phyloP scores from a whole-genome alignment of 371 early-diverging fungal genomes.

The Mortierella sp. region DNA sequence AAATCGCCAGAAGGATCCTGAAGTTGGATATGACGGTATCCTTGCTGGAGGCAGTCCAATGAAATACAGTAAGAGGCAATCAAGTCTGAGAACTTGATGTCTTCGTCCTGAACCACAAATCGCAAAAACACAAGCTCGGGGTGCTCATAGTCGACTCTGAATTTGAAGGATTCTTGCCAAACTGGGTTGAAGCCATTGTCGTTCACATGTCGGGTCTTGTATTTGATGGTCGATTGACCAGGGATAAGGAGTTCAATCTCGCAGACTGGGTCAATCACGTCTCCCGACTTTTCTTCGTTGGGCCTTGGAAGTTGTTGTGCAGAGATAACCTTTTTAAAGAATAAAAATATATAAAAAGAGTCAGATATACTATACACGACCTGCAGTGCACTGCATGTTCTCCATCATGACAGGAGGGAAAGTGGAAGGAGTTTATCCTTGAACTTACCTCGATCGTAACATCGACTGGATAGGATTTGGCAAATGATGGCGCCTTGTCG shows the following conservation, averaged over 20 bases:
- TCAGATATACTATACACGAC: too few relatives aligned
- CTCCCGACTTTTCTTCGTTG: conserved; percentile 58
- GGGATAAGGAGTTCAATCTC: conserved; percentile 62
- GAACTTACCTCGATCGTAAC: conserved; percentile 31
- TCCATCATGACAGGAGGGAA: too few relatives aligned
- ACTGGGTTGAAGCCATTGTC: conserved; percentile 69
- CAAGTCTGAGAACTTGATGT: conserved; percentile 59
- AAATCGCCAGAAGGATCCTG: conserved; percentile 65
- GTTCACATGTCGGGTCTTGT: conserved; percentile 53
- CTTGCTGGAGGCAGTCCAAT: conserved; percentile 52
- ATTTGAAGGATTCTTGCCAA: conserved; percentile 66
- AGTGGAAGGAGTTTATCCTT: background rate
- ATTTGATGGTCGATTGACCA: conserved; percentile 33
- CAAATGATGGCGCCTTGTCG: conserved; percentile 35
- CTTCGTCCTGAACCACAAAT: conserved; percentile 61
- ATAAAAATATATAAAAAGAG: too few relatives aligned
- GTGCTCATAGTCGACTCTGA: conserved; percentile 56
- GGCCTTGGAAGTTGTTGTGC: conserved; percentile 73
- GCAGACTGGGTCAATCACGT: conserved; percentile 68
- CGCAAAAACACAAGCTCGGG: conserved; percentile 66
- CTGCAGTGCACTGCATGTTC: too few relatives aligned
- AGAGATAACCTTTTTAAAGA: conserved; percentile 63
- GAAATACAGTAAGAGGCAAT: conserved; percentile 63
- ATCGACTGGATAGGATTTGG: conserved; percentile 29
- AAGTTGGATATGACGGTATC: conserved; percentile 70